These are phyloP conservation scores for Cercospora sp. DNA, from an alignment of 2,329 filamentous ascomycete species.

Conservation along the genomic window DNA sequence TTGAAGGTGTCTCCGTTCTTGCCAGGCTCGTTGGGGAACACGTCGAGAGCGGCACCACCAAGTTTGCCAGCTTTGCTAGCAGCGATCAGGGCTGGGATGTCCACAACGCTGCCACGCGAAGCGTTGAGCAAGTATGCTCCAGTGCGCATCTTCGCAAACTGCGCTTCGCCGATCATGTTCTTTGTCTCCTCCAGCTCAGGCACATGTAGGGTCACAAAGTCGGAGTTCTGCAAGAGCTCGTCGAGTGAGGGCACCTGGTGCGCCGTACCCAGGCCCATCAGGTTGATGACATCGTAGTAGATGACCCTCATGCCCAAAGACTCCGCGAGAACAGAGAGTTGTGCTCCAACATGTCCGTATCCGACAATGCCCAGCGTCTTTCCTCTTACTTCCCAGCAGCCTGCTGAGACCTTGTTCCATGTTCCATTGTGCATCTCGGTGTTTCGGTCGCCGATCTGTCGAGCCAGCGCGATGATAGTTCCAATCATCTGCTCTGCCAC, in stretches of 20 bases:
- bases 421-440: conserved; percentile 90
- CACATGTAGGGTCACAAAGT: conserved; percentile 94
- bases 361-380: conserved; percentile 97
- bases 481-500: conserved; percentile 94
- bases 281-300: conserved; percentile 91
- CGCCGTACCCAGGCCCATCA: conserved; percentile 91
- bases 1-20: conserved; percentile 96
- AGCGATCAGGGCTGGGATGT: conserved; percentile 87
- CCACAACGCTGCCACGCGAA: conserved; percentile 87
- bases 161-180: conserved; percentile 78
- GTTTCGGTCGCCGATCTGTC: conserved; percentile 89
- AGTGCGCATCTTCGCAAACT: conserved; percentile 86
- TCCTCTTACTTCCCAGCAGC: conserved; percentile 97
- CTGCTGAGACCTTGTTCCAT: conserved; percentile 97
- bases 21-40: conserved; percentile 90
- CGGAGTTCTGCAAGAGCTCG: conserved; percentile 72
- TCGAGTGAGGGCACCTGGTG: conserved; percentile 78
- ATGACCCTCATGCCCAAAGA: conserved; percentile 98
- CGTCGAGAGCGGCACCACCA: conserved; percentile 92
- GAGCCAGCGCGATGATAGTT: conserved; percentile 87
- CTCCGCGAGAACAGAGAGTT: conserved; percentile 92
- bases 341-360: conserved; percentile 95
- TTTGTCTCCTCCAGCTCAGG: conserved; percentile 90
- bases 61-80: conserved; percentile 83
- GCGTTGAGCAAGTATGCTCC: conserved; percentile 96